Conservation (phyloP, 2,329 filamentous ascomycete genomes). For the Didymella lethalis region DNA sequence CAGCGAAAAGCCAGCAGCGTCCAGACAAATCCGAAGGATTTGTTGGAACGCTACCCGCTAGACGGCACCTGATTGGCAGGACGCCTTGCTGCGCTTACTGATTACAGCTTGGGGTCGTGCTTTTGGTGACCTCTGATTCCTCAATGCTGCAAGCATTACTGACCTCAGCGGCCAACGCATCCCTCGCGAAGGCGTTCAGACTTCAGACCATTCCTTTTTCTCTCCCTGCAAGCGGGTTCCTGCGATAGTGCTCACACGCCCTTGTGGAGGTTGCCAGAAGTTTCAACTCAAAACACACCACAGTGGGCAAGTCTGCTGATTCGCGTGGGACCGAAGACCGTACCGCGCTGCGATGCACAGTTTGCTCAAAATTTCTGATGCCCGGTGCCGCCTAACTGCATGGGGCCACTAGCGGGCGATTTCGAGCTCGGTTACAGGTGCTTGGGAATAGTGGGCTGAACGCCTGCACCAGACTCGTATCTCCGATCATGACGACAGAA, state of each 20-base stretch:
- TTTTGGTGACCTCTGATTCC: slow-evolving; percentile 12
- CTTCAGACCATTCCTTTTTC: slow-evolving; percentile 21
- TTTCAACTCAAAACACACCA: slow-evolving; percentile 8
- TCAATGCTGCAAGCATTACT: slow-evolving; percentile 33
- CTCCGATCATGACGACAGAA: slow-evolving; percentile 47
- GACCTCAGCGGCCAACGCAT: slow-evolving; percentile 40
- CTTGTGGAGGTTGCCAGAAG: slow-evolving; percentile 18
- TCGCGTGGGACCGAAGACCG: slow-evolving; percentile 13
- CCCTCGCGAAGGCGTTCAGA: slow-evolving; percentile 23
- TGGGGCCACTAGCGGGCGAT: slow-evolving; percentile 32
- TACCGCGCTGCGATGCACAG: slow-evolving; percentile 5
- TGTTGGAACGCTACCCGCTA: slow-evolving; percentile 34
- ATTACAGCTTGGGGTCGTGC: slow-evolving; percentile 22
- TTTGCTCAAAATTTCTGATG: slow-evolving; percentile 17
- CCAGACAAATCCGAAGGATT: slow-evolving; percentile 39
- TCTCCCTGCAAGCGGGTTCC: slow-evolving; percentile 16
- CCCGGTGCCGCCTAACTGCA: slow-evolving; percentile 25
- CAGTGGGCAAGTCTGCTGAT: slow-evolving; percentile 3
- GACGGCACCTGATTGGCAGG: slow-evolving; percentile 40
- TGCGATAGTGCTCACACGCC: slow-evolving; percentile 18
- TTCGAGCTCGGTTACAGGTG: slow-evolving; percentile 36
- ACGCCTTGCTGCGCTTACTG: slow-evolving; percentile 28
- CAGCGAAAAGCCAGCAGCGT: slow-evolving; percentile 30
- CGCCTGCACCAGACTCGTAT: slow-evolving; percentile 18
- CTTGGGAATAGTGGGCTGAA: slow-evolving; percentile 37